Conservation (phyloP, 495 filamentous ascomycete species). For the Penicillium chermesinum region DNA sequence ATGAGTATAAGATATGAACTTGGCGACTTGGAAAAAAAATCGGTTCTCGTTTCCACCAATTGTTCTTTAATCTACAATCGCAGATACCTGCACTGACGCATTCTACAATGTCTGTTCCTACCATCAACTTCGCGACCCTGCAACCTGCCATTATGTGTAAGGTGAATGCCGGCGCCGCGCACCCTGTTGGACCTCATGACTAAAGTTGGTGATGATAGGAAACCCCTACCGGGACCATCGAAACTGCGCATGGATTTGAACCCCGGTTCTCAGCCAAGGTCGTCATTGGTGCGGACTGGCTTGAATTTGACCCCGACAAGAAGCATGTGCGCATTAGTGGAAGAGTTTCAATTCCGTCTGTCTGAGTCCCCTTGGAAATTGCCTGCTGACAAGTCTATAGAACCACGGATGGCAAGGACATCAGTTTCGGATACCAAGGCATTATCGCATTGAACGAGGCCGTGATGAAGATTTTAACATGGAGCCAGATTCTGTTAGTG, state of each 20-base stretch:
- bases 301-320: slow-evolving; percentile 11
- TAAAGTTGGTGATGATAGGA: not conserved
- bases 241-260: slow-evolving; percentile 12
- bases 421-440: slow-evolving; percentile 8
- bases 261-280: slow-evolving; percentile 10
- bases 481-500: slow-evolving; percentile 1
- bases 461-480: slow-evolving; percentile 6
- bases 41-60: no score
- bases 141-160: slow-evolving; percentile 1
- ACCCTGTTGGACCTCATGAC: not conserved
- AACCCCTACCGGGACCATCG: slow-evolving; percentile 6
- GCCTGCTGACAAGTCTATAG: no score
- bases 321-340: slow-evolving; percentile 10
- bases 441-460: slow-evolving; percentile 2
- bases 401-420: slow-evolving; percentile 2
- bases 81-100: not conserved
- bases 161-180: not conserved
- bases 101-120: not conserved
- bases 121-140: not conserved
- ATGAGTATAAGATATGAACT: no score
- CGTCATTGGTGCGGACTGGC: slow-evolving; percentile 10
- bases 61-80: not conserved
- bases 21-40: no score
- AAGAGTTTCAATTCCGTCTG: slow-evolving; percentile 6
- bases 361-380: not conserved